These are phyloP conservation scores for Jatropha podagrica DNA, from an alignment of 441 rosid genomes.

Conservation along the genomic window DNA sequence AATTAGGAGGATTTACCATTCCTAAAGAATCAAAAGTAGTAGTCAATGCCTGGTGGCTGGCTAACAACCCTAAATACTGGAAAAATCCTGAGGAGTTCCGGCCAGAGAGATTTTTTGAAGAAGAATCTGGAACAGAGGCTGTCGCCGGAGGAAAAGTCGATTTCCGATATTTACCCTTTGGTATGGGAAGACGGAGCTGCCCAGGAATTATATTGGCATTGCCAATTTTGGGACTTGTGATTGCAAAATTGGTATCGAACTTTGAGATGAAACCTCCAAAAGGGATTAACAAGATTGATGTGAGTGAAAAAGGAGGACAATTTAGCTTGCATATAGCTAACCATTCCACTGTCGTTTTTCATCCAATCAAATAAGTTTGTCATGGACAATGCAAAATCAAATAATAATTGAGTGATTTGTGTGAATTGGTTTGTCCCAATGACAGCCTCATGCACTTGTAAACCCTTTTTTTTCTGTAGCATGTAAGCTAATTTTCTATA, in stretches of 20 bases:
- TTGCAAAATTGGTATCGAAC: slow-evolving; percentile 41
- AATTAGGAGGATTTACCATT: slow-evolving; percentile 47
- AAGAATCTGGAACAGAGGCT: slow-evolving; percentile 40
- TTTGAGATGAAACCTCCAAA: slow-evolving; percentile 44
- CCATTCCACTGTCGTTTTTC: slow-evolving; percentile 50
- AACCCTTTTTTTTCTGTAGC: too few species aligned
- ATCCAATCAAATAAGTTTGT: slow-evolving; percentile 26
- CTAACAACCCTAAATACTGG: slow-evolving; percentile 61
- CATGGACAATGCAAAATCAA: neutral
- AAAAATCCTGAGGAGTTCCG: slow-evolving; percentile 45
- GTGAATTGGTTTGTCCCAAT: neutral
- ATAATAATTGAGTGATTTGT: neutral
- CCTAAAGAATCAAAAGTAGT: slow-evolving; percentile 61
- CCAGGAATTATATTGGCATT: slow-evolving; percentile 59
- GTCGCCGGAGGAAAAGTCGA: slow-evolving; percentile 52
- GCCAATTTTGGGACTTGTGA: slow-evolving; percentile 49
- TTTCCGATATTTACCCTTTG: slow-evolving; percentile 53
- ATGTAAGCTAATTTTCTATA: too few species aligned
- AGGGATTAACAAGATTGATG: slow-evolving; percentile 40
- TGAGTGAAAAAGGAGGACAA: slow-evolving; percentile 61
- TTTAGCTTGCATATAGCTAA: slow-evolving; percentile 59
- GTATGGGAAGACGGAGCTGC: slow-evolving; percentile 58
- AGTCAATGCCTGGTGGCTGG: slow-evolving; percentile 66
- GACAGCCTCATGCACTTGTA: too few species aligned
- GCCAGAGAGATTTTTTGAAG: slow-evolving; percentile 56